Base-by-base conservation (phyloP, 495 filamentous ascomycete species). In the Aspergillus cristatus region DNA sequence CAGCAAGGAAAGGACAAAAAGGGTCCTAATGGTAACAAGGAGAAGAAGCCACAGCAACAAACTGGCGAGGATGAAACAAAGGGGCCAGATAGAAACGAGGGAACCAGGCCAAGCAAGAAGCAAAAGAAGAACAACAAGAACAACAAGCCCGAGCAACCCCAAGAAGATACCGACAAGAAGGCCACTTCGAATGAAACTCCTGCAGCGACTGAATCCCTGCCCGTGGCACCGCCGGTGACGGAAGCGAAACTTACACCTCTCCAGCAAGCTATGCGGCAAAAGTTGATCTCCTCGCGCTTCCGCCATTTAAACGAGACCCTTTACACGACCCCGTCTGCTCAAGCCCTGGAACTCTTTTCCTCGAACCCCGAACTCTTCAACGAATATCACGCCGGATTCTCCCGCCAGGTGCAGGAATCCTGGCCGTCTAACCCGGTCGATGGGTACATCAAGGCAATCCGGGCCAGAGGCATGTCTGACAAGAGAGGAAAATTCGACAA, bases 351-450 rank as follows among this genome's bases (percentile, higher is more conserved):
- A 40, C 74, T 95, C 28, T 97, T 97, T 68, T 57, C 70, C 28
- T 58, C 78, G 7, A 83, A 81, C 41, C 91, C 91, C 0, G 84
- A 91, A 43, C 82, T 95, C 65, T 98, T 95, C 65, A 67, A 74
- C 29, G 86, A 96, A 53, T 98, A 98, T 60, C 91, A 98, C 59
- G 77, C 80, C 31, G 91, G 91, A 13, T 97, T 98, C 72, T 80
- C 89, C 1, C 81, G 84, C 17, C 91, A 98, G 64, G 91, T 97
- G 35, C 67, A 68, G 41, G 81, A 82, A 37, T 80, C 83, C 1
- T 98, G 91, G 91, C 91, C 91, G 24, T 84, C 89, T 41, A 98
- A 97, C 63, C 91, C 91, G 0, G 84, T 97, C 13, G 80, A 94
- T 46, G 72, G 69, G 14, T 95, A 91, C 59, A 79, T 95, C 47